phyloP scores from a whole-genome alignment of 768 basidiomycete genomes.

The Austroboletus eburneus region DNA sequence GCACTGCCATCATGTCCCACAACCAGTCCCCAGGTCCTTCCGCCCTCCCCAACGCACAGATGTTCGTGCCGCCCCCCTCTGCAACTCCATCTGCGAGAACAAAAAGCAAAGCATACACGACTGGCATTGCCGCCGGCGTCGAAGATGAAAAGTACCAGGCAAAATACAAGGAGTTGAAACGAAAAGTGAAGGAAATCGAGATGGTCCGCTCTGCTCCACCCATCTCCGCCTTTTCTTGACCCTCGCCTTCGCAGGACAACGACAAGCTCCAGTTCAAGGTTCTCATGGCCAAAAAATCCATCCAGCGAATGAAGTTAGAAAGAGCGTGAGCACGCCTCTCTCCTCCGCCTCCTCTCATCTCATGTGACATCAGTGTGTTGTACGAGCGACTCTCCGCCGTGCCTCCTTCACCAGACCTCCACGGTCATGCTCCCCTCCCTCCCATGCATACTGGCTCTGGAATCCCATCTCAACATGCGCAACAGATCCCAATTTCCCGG shows the following conservation, averaged over 20 bases:
- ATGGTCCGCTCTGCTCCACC: conserved; percentile 43
- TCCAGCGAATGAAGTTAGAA: conserved; percentile 84
- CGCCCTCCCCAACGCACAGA: conserved; percentile 37
- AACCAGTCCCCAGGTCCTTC: conserved; percentile 54
- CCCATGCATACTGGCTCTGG: conserved; percentile 33
- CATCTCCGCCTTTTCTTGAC: conserved; percentile 3
- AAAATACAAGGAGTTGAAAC: conserved; percentile 85
- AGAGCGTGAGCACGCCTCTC: conserved; percentile 62
- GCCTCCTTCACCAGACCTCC: conserved; percentile 51
- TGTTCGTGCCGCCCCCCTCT: conserved; percentile 29
- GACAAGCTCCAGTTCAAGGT: conserved; percentile 84
- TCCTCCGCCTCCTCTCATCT: conserved; percentile 22
- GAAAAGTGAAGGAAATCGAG: conserved; percentile 86
- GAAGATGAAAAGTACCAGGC: conserved; percentile 84
- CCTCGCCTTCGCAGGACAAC: conserved; percentile 58
- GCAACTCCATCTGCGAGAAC: conserved; percentile 35
- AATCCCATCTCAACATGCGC: conserved; percentile 33
- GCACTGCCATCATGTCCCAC: conserved; percentile 61
- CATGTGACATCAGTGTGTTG: conserved; percentile 49
- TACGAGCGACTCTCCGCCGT: conserved; percentile 71
- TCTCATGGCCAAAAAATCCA: conserved; percentile 72
- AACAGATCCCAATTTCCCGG: conserved; percentile 26
- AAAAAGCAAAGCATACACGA: conserved; percentile 46
- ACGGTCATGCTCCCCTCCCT: conserved; percentile 36
- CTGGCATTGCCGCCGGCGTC: conserved; percentile 72